Percentiles rank a stretch among this genome's conserved stretches.
These are phyloP conservation scores for Didymella exigua DNA, from an alignment of 2,329 filamentous ascomycete genomes.

Conservation along the genomic window DNA sequence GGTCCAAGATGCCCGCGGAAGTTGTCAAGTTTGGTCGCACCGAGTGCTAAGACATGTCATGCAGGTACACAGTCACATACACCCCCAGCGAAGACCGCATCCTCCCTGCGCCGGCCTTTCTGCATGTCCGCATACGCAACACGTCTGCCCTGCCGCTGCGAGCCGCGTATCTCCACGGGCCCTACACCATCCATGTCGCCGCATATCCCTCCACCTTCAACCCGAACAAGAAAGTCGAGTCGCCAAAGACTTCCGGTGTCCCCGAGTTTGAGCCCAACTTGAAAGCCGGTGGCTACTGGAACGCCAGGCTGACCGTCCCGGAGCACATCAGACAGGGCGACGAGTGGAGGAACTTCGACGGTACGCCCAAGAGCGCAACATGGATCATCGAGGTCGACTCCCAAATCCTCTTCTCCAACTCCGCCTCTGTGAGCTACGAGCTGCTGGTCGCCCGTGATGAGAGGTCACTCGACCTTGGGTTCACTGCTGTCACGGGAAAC, in stretches of 20 bases:
- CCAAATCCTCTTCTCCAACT: conserved; percentile 91
- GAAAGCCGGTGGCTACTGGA: conserved; percentile 90
- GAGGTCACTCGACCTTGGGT: conserved; percentile 75
- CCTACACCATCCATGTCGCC: conserved; percentile 86
- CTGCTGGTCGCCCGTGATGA: conserved; percentile 84
- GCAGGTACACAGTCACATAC: conserved; percentile 82
- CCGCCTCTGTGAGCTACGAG: conserved; percentile 87
- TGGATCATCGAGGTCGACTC: conserved; percentile 93
- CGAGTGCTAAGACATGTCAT: conserved; percentile 18
- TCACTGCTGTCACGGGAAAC: conserved; percentile 60
- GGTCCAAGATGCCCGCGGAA: conserved; percentile 25
- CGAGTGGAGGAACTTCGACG: conserved; percentile 24
- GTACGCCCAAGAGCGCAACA: conserved; percentile 63
- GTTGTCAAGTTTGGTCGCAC: conserved; percentile 7
- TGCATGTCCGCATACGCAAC: conserved; percentile 90
- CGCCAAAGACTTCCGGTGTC: conserved; percentile 71
- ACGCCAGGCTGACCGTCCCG: conserved; percentile 78
- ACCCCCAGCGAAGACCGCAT: conserved; percentile 88
- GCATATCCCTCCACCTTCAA: conserved; percentile 84
- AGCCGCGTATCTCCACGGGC: conserved; percentile 94
- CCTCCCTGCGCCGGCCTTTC: conserved; percentile 78
- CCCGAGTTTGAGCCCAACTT: conserved; percentile 96
- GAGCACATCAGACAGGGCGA: conserved; percentile 67
- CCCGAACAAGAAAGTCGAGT: conserved; percentile 77
- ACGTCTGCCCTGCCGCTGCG: conserved; percentile 87